Conservation (phyloP, 768 basidiomycete genomes). For the Trichaptum fuscoviolaceum region DNA sequence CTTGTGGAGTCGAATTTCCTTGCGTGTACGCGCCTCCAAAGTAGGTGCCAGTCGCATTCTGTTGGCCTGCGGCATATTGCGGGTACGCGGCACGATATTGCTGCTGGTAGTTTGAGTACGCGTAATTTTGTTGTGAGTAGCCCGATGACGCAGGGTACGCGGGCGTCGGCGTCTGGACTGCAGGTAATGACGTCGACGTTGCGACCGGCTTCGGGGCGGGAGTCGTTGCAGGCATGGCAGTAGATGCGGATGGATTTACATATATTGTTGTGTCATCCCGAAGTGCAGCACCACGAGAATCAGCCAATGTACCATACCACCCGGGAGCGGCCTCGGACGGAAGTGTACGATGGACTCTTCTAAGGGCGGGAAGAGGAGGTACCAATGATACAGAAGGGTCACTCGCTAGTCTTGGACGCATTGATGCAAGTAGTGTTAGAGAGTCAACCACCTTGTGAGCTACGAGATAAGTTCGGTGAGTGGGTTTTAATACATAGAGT, state of each 20-base stretch:
- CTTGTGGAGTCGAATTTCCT: constrained; percentile 21
- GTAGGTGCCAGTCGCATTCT: constrained; percentile 20
- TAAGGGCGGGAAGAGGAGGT: constrained; percentile 62
- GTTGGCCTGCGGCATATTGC: constrained; percentile 34
- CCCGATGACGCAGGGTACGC: constrained; percentile 19
- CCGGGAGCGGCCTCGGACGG: constrained; percentile 54
- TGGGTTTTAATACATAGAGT: constrained; percentile 6
- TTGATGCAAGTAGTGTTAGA: constrained; percentile 57
- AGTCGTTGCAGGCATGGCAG: constrained; percentile 26
- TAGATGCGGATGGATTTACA: constrained; percentile 36
- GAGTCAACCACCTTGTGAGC: constrained; percentile 73
- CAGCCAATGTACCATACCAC: constrained; percentile 71
- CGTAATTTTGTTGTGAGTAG: constrained; percentile 21
- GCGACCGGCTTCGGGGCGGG: constrained; percentile 25
- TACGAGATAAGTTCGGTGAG: constrained; percentile 25
- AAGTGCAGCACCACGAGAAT: constrained; percentile 51
- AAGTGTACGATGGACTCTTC: constrained; percentile 65
- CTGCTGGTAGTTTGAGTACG: constrained; percentile 16
- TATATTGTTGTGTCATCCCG: constrained; percentile 73
- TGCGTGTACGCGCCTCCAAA: constrained; percentile 25
- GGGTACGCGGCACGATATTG: constrained; percentile 20
- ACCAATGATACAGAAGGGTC: constrained; percentile 42
- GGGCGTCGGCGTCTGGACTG: constrained; percentile 29
- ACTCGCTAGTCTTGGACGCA: constrained; percentile 58
- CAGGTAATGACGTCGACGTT: constrained; percentile 26